A percentile compares a stretch with the other conserved stretches of the same genome.
These are phyloP conservation scores for Afroboletus lepidellus DNA, from an alignment of 1,284 basidiomycete genomes.

Conservation along the genomic window DNA sequence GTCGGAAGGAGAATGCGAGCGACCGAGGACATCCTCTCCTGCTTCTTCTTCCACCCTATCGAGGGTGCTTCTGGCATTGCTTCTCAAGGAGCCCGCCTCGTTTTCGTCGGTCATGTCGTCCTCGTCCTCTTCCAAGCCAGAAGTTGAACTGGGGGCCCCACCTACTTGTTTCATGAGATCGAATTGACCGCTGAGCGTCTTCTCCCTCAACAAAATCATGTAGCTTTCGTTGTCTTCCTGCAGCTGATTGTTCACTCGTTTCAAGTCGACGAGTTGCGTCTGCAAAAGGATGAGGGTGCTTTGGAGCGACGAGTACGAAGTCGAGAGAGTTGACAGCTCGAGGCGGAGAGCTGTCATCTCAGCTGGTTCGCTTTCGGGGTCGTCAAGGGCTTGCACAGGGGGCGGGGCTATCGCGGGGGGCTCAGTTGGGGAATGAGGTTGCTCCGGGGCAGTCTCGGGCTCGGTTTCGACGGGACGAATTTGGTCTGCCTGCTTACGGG, in stretches of 20 bases:
- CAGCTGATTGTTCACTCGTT: slow-evolving; percentile 76
- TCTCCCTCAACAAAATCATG: slow-evolving; percentile 87
- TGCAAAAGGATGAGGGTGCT: slow-evolving; percentile 74
- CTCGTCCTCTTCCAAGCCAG: slow-evolving; percentile 48
- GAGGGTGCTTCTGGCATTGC: slow-evolving; percentile 52
- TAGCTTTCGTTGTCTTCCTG: slow-evolving; percentile 95
- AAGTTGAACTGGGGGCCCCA: slow-evolving; percentile 41
- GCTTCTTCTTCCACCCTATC: slow-evolving; percentile 59
- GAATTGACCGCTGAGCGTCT: slow-evolving; percentile 84
- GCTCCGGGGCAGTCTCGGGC: slow-evolving; percentile 25
- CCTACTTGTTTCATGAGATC: slow-evolving; percentile 70
- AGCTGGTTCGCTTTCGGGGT: slow-evolving; percentile 70
- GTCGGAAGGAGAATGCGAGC: slow-evolving; percentile 38
- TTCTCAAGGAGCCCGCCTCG: slow-evolving; percentile 56
- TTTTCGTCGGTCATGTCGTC: slow-evolving; percentile 45
- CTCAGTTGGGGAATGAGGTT: slow-evolving; percentile 33
- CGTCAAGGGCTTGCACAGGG: slow-evolving; percentile 46
- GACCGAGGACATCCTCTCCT: slow-evolving; percentile 34
- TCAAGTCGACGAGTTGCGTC: slow-evolving; percentile 72
- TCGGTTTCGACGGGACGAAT: slow-evolving; percentile 25
- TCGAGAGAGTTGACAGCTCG: slow-evolving; percentile 78
- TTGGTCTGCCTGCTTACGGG: slow-evolving; percentile 55
- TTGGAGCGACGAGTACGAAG: slow-evolving; percentile 75
- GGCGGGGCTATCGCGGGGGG: slow-evolving; percentile 23
- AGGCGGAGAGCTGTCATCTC: slow-evolving; percentile 79